Evolutionary conservation across 83 land plant species (phyloP), one percentile per base, ranked within the genome.

Genomic region (Larix sibirica): DNA sequence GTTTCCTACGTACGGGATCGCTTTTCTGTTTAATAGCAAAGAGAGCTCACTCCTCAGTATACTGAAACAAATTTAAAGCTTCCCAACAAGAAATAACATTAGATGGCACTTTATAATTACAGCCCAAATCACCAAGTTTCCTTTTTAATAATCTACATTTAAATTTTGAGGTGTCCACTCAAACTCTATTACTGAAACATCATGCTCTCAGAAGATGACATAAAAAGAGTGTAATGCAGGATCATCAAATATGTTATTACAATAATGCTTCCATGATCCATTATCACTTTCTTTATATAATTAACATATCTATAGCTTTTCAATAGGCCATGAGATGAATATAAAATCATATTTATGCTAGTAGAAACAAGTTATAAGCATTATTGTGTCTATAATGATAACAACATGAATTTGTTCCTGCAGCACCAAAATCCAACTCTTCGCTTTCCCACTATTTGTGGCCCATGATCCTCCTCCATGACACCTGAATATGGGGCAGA

Each of bases 1-100:
- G 86, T 64, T 80, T 78, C 58, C 86, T 86, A n/a, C 81, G 20
- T 24, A 87, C 81, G 2, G 66, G 24, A 67, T 89, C 90, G 26
- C 90, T 23, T 56, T 82, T 87, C 87, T 86, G 83, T 42, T 54
- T 69, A 18, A 73, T 21, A 12, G 47, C 56, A 73, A 12, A 21
- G 4, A 73, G 44, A 21, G 21, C 26, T 73, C 13, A 47, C 18
- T 73, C 1, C 14, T 73, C 56, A 73, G 77, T 42, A 40, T 23
- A 44, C 77, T 18, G 47, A 73, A 44, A 23, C 14, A 40, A 44
- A 20, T 73, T 44, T n/a, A n/a, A n/a, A 9, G 21, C 77, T 10
- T 44, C 1, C 24, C 23, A n/a, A 47, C 23, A 0, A 71, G 10
- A 68, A 38, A 42, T n/a, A 40, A 71, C 16, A 71, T 40, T 40